Evolutionary conservation across 768 basidiomycete species (phyloP).

Genomic region (Clavulina sp.): DNA sequence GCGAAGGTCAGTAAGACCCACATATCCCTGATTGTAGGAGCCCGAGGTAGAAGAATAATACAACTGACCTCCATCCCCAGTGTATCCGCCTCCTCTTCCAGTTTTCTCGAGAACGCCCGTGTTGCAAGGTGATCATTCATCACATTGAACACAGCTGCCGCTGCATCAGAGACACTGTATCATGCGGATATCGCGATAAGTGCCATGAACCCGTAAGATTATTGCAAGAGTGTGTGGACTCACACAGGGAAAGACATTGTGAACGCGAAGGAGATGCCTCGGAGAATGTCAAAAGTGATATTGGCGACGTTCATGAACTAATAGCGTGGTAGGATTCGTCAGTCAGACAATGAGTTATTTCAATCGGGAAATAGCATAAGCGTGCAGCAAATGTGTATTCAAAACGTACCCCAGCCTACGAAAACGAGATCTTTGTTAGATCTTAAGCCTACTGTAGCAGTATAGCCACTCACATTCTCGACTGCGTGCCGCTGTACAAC

Average conservation of each 20-base stretch:
- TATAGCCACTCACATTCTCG: constrained; percentile 22
- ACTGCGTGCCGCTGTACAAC: constrained; percentile 26
- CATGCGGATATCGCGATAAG: neutral
- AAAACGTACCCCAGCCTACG: neutral
- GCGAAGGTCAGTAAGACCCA: neutral
- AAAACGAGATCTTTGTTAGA: too few relatives aligned
- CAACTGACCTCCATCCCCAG: constrained; percentile 23
- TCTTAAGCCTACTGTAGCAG: neutral
- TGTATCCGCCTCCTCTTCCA: constrained; percentile 27
- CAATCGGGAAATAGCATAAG: neutral
- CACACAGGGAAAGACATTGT: constrained; percentile 27
- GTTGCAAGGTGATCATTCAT: constrained; percentile 23
- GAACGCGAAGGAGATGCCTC: constrained; percentile 24
- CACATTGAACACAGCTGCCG: constrained; percentile 23
- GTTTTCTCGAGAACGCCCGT: constrained; percentile 25
- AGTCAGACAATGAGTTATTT: neutral
- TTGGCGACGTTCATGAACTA: constrained; percentile 25
- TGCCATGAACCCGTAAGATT: neutral
- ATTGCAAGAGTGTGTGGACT: constrained; percentile 6
- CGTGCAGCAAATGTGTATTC: neutral
- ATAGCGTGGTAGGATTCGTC: neutral
- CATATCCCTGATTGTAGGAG: neutral
- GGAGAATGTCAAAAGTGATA: constrained; percentile 27
- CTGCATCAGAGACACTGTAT: constrained; percentile 21
- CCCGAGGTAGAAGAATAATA: neutral